Conservation (phyloP, 345 rosid genomes). For the Mallotus nudiflorus region DNA sequence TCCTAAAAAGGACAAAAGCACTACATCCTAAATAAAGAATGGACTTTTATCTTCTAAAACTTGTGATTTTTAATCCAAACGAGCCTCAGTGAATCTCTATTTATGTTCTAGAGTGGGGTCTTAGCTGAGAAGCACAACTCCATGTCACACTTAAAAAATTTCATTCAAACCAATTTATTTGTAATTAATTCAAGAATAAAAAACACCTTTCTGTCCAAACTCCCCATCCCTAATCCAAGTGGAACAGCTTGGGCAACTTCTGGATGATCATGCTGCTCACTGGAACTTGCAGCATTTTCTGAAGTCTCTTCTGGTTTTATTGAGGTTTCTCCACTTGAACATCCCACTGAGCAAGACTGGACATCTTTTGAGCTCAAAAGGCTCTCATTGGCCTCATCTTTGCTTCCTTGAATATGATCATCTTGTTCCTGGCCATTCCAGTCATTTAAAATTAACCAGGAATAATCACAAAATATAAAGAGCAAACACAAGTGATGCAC, state of each 20-base stretch:
- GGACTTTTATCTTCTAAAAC: not conserved
- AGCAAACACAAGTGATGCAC: conserved; percentile 4
- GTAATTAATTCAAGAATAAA: not conserved
- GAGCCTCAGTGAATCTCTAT: not conserved
- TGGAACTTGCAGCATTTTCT: conserved; percentile 35
- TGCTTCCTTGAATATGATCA: conserved; percentile 16
- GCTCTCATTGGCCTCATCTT: conserved; percentile 19
- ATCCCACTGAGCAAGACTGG: conserved; percentile 28
- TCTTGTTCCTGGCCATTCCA: conserved; percentile 35
- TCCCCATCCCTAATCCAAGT: conserved; percentile 83
- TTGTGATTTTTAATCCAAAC: not conserved
- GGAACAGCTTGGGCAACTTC: conserved; percentile 51
- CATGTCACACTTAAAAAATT: not conserved
- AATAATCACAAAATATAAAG: not conserved
- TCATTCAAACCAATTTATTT: not conserved
- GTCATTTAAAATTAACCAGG: conserved; percentile 14
- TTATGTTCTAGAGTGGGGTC: not conserved
- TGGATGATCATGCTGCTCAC: conserved; percentile 37
- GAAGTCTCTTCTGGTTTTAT: conserved; percentile 41
- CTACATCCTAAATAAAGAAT: not conserved
- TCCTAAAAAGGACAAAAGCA: not conserved
- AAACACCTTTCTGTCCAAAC: conserved; percentile 80
- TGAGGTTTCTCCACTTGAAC: conserved; percentile 33
- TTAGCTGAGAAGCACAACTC: not conserved
- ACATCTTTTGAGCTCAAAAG: conserved; percentile 38